These are phyloP conservation scores for Paramyrothecium sp. DNA, from an alignment of 2,329 filamentous ascomycete genomes.

Conservation along the genomic window DNA sequence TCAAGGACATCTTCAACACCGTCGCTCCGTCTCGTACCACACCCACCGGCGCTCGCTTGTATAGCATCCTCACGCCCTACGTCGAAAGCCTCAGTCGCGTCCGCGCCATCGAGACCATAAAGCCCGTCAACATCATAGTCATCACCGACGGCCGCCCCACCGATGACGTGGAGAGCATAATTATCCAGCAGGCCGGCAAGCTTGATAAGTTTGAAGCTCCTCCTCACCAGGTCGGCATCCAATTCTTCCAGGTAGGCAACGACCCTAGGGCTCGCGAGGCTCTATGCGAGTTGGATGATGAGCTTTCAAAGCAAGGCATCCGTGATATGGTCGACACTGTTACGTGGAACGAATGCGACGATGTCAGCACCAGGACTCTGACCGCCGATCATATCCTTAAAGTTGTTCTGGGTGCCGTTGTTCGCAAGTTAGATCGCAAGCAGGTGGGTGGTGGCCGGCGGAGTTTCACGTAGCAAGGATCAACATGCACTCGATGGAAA, in stretches of 20 bases:
- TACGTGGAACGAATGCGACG: constrained; percentile 60
- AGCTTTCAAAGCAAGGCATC: constrained; percentile 51
- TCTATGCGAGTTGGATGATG: constrained; percentile 74
- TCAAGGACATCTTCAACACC: constrained; percentile 68
- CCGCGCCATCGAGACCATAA: constrained; percentile 47
- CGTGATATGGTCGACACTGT: constrained; percentile 93
- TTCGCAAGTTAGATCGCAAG: constrained; percentile 39
- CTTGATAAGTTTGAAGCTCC: constrained; percentile 70
- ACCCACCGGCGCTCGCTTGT: constrained; percentile 70
- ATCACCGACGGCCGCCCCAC: constrained; percentile 84
- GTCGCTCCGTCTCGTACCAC: constrained; percentile 68
- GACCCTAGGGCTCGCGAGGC: constrained; percentile 64
- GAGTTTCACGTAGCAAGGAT: constrained; percentile 7
- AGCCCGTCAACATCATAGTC: constrained; percentile 87
- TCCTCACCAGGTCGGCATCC: constrained; percentile 82
- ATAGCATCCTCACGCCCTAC: constrained; percentile 73
- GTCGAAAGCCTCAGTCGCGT: constrained; percentile 41
- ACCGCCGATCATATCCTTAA: constrained; percentile 76
- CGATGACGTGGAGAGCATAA: constrained; percentile 73
- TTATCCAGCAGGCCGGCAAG: constrained; percentile 65
- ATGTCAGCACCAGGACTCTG: constrained; percentile 41
- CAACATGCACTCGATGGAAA: too few species aligned
- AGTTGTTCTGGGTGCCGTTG: constrained; percentile 75
- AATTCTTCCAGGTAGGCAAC: constrained; percentile 92
- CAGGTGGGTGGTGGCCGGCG: constrained; percentile 10